Evolutionary conservation across 1,139 yeast genomes (phyloP).

Genomic region (Geotrichum citri-aurantii): DNA sequence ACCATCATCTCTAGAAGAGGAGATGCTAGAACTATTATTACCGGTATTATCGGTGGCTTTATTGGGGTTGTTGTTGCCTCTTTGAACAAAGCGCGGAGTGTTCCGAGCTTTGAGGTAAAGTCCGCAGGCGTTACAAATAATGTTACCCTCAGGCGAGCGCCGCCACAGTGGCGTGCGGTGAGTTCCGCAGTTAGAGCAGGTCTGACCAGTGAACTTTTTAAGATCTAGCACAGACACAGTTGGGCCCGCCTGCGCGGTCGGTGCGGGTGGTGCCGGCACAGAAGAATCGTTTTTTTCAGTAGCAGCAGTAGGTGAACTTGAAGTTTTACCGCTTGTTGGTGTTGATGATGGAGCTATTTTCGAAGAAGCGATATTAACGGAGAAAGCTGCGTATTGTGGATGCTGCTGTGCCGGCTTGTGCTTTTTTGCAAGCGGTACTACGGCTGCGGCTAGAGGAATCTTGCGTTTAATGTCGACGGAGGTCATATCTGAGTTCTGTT

Average conservation of each 20-base stretch:
- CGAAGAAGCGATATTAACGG: background rate
- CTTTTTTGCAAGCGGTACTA: background rate
- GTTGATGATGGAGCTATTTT: background rate
- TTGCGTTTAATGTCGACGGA: background rate
- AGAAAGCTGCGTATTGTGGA: background rate
- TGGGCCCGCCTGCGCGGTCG: background rate
- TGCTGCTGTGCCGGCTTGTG: background rate
- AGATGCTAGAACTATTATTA: background rate
- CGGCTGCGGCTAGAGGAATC: background rate
- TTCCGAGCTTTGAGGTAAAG: slow-evolving; percentile 42
- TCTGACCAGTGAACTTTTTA: slow-evolving; percentile 33
- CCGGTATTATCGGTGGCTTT: background rate
- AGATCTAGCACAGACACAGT: background rate
- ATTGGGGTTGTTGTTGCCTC: background rate
- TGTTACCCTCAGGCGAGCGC: slow-evolving; percentile 58
- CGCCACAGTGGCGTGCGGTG: slow-evolving; percentile 67
- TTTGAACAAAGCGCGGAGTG: slow-evolving; percentile 18
- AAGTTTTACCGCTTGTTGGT: background rate
- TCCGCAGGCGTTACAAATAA: slow-evolving; percentile 70
- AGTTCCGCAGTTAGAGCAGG: slow-evolving; percentile 61
- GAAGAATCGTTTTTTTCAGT: background rate
- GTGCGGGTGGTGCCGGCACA: background rate
- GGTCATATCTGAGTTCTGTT: background rate
- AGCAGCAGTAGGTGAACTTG: background rate
- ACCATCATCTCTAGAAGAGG: background rate